phyloP scores from a whole-genome alignment of 2,329 filamentous ascomycete genomes.

The Cladorrhinum sp. region DNA sequence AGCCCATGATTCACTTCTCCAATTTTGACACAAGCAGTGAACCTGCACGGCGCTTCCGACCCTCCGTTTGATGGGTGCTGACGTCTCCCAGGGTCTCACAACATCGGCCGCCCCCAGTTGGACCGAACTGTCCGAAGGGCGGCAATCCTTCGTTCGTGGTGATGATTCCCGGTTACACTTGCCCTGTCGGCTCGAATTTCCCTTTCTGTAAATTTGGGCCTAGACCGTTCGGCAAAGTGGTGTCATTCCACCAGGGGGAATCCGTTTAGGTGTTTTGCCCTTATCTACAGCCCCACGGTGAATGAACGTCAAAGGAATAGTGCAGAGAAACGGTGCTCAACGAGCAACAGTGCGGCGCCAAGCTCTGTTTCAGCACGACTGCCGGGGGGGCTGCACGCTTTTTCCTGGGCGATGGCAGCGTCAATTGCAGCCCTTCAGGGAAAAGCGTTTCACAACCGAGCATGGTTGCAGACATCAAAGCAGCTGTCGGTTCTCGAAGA shows the following conservation, averaged over 20 bases:
- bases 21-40: no score
- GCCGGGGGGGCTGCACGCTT: not conserved
- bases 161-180: not conserved
- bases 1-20: no score
- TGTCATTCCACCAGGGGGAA: not conserved
- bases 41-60: no score
- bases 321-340: not conserved
- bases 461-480: not conserved
- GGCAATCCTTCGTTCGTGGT: not conserved
- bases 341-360: not conserved
- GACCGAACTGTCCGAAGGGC: not conserved
- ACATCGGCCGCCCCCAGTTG: not conserved
- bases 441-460: not conserved
- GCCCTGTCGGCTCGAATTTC: conserved; percentile 3
- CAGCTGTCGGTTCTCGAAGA: not conserved
- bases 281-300: not conserved
- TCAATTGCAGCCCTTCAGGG: not conserved
- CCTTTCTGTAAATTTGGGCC: not conserved
- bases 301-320: no score
- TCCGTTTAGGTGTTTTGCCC: not conserved
- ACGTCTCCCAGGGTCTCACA: not conserved
- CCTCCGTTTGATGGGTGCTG: not conserved
- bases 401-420: not conserved
- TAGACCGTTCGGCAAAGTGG: not conserved
- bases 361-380: not conserved